phyloP scores from a whole-genome alignment of 768 basidiomycete genomes.

The Lactifluus piperatus region DNA sequence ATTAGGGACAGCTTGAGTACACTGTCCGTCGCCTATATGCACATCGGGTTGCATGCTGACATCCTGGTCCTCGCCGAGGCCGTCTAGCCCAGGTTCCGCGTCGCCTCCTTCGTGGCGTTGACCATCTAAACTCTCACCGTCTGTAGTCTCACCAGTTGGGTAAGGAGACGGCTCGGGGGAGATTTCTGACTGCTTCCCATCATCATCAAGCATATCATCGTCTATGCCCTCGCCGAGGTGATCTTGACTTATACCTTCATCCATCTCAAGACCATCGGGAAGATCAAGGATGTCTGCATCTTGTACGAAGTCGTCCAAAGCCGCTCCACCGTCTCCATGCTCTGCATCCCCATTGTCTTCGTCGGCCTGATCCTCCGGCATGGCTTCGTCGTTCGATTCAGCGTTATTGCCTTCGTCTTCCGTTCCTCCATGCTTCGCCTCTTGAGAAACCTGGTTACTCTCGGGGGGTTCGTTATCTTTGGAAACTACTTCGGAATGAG shows the following conservation, averaged over 20 bases:
- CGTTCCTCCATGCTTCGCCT: conserved; percentile 26
- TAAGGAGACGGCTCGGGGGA: not conserved
- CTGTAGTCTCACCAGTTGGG: not conserved
- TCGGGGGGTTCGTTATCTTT: conserved; percentile 51
- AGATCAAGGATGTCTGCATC: conserved; percentile 82
- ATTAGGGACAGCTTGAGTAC: conserved; percentile 8
- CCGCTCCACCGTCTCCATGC: conserved; percentile 47
- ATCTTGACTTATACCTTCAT: conserved; percentile 21
- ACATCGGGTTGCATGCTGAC: conserved; percentile 33
- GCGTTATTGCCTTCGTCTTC: conserved; percentile 23
- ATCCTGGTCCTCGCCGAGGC: conserved; percentile 32
- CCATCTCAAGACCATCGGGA: conserved; percentile 77
- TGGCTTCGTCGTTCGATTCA: conserved; percentile 26
- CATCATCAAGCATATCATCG: conserved; percentile 10
- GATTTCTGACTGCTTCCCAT: not conserved
- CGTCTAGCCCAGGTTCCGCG: conserved; percentile 35
- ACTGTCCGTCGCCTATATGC: conserved; percentile 24
- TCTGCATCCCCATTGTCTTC: conserved; percentile 36
- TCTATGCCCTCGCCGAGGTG: conserved; percentile 30
- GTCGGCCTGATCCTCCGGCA: conserved; percentile 23
- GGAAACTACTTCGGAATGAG: conserved; percentile 63
- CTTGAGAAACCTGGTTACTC: conserved; percentile 28
- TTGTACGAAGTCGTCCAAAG: conserved; percentile 66
- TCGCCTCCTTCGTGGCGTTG: conserved; percentile 22
- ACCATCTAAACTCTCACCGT: not conserved